Evolutionary conservation across 371 early-diverging fungal species (phyloP).

Genomic region (Actinomucor elegans): DNA sequence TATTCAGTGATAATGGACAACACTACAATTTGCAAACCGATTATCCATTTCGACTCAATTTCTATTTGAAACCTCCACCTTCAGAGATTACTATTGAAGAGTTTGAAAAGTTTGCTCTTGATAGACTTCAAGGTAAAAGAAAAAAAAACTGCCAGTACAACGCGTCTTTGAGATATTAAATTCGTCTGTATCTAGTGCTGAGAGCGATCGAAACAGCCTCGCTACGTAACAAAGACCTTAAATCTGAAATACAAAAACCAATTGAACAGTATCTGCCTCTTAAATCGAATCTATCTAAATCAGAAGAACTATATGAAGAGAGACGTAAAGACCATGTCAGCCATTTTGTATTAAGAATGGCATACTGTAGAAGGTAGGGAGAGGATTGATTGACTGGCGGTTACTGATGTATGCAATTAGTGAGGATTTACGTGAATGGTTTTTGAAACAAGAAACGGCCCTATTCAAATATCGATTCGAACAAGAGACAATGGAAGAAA

Average conservation of each 20-base stretch:
- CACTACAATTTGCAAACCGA: constrained; percentile 16
- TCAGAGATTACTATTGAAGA: constrained; percentile 86
- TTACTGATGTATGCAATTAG: constrained; percentile 22
- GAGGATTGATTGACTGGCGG: background rate
- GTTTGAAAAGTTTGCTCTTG: constrained; percentile 90
- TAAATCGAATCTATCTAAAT: constrained; percentile 44
- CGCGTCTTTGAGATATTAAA: too few species aligned
- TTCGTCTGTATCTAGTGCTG: constrained; percentile 50
- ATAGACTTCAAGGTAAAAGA: constrained; percentile 77
- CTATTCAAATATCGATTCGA: constrained; percentile 77
- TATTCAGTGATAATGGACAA: constrained; percentile 9
- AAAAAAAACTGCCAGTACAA: too few species aligned
- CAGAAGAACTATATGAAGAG: constrained; percentile 57
- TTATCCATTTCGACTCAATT: constrained; percentile 80
- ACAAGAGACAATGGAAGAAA: constrained; percentile 56
- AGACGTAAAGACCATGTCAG: constrained; percentile 90
- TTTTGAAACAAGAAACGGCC: constrained; percentile 81
- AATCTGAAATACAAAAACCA: constrained; percentile 55
- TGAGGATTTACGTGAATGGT: constrained; percentile 89
- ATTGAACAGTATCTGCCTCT: constrained; percentile 72
- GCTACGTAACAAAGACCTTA: constrained; percentile 72
- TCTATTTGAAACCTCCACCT: constrained; percentile 75
- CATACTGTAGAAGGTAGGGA: constrained; percentile 80
- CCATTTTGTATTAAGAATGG: constrained; percentile 92
- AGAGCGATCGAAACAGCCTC: constrained; percentile 82